Evolutionary conservation across 345 rosid genomes (phyloP).

Genomic region (Gossypium rotundifolium): DNA sequence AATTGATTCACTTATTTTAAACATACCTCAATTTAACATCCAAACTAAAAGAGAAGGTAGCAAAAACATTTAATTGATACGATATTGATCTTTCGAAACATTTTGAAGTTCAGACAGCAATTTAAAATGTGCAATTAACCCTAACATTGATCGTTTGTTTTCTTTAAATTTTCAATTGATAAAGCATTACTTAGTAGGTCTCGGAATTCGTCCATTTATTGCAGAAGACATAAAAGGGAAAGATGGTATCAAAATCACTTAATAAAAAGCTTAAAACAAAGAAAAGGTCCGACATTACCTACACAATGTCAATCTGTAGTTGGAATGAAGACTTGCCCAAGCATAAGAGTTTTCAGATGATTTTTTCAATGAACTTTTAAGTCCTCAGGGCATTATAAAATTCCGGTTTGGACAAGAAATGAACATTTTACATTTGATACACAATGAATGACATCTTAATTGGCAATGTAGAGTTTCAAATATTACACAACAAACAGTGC

Average conservation of each 20-base stretch:
- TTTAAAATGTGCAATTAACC: no score
- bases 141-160: no score
- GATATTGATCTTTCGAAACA: no score
- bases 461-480: neutral
- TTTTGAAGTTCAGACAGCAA: no score
- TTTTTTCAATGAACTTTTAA: neutral
- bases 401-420: constrained; percentile 13
- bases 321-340: neutral
- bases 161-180: no score
- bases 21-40: no score
- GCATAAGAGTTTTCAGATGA: neutral
- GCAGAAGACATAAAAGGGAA: neutral
- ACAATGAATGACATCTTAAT: constrained; percentile 18
- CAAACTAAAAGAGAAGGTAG: no score
- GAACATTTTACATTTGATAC: constrained; percentile 27
- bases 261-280: neutral
- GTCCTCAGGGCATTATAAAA: neutral
- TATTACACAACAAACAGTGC: neutral
- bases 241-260: neutral
- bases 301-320: neutral
- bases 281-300: neutral
- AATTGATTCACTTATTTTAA: no score
- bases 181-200: no score
- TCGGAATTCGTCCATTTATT: neutral
- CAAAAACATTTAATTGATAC: no score